phyloP scores from a whole-genome alignment of 2,329 filamentous ascomycete species.

The Botrytis sinoallii region DNA sequence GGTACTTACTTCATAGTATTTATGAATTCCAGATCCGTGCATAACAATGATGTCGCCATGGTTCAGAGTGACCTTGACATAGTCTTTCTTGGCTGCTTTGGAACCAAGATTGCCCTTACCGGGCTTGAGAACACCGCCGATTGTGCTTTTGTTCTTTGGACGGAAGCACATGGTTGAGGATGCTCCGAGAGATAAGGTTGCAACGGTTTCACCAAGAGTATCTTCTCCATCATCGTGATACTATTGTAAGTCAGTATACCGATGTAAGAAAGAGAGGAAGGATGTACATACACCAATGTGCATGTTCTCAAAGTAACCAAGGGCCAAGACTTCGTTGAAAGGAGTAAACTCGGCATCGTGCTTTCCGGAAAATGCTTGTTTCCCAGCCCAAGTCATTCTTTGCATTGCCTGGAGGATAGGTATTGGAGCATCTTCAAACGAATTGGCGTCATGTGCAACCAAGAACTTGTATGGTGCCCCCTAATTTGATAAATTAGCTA shows the following conservation, averaged over 20 bases:
- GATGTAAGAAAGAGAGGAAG: background rate
- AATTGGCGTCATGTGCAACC: constrained; percentile 50
- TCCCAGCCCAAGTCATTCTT: constrained; percentile 54
- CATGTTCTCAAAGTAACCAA: constrained; percentile 61
- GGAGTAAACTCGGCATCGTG: background rate
- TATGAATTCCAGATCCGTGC: constrained; percentile 58
- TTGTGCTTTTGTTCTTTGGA: constrained; percentile 45
- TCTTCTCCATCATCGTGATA: constrained; percentile 66
- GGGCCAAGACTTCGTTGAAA: constrained; percentile 59
- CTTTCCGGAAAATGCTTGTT: constrained; percentile 2
- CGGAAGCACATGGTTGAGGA: constrained; percentile 51
- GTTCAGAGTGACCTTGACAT: constrained; percentile 46
- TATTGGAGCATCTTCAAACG: constrained; percentile 48
- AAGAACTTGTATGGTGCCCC: constrained; percentile 67
- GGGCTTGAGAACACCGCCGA: constrained; percentile 19
- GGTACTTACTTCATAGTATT: constrained; percentile 51
- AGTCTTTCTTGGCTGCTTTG: constrained; percentile 33
- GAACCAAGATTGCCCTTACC: background rate
- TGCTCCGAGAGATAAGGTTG: constrained; percentile 56
- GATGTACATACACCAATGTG: constrained; percentile 50
- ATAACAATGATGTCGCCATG: constrained; percentile 66
- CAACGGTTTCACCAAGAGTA: constrained; percentile 60
- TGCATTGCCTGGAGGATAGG: constrained; percentile 50
- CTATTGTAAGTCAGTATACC: constrained; percentile 36
- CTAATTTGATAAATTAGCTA: constrained; percentile 34